Evolutionary conservation across 2,329 filamentous ascomycete species (phyloP).

Genomic region (Cladorrhinum sp.): DNA sequence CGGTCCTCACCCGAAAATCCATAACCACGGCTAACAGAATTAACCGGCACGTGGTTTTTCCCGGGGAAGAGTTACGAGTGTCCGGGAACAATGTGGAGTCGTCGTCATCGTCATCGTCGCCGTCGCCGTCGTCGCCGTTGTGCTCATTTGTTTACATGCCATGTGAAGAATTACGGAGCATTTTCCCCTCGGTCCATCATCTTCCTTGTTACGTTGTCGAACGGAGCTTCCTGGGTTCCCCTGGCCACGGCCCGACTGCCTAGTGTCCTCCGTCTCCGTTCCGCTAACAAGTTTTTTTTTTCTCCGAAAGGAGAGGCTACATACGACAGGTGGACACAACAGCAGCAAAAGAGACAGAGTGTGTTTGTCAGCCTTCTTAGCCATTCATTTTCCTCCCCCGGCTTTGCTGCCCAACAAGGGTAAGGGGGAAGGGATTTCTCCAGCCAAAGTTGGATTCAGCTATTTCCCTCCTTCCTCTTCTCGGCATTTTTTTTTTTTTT

Average conservation of each 20-base stretch:
- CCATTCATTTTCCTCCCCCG: neutral
- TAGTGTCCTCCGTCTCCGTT: neutral
- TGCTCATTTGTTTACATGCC: neutral
- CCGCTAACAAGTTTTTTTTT: neutral
- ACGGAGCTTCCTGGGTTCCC: neutral
- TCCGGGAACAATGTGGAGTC: neutral
- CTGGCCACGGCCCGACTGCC: conserved; percentile 8
- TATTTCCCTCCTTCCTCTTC: neutral
- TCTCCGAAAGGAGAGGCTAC: neutral
- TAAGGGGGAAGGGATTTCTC: no score
- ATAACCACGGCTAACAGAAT: neutral
- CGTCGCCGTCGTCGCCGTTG: neutral
- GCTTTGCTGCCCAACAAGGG: no score
- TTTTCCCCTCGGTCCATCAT: neutral
- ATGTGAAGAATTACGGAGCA: neutral
- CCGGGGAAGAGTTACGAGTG: neutral
- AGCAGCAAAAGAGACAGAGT: neutral
- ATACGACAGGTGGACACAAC: no score
- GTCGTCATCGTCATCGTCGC: neutral
- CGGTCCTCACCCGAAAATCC: neutral
- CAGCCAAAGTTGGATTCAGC: no score
- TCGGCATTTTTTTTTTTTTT: neutral
- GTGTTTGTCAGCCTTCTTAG: neutral
- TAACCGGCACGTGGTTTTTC: conserved; percentile 7
- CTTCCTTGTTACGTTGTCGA: neutral